Evolutionary conservation across 306 rosid genomes (phyloP), one percentile per base, ranked within the genome.

Genomic region (Quillaja saponaria): DNA sequence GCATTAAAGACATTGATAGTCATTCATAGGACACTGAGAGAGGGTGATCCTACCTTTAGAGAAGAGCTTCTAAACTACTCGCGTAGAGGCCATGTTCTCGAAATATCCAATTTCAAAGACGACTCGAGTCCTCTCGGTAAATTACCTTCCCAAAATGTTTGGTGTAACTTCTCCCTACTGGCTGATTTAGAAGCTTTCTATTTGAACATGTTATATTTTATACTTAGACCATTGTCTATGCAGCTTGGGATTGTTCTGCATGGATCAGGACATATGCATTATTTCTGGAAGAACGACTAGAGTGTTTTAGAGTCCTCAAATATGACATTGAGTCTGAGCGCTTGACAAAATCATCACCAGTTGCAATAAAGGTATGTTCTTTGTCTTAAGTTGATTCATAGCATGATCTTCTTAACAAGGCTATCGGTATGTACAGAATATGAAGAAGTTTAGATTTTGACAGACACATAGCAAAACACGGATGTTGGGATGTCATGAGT

Each of bases 211-310:
- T 38, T 14, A 37, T 48, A 69, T 67, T 49, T 61, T 47, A 20
- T 71, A 47, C 76, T 71, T 63, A 67, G 65, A 66, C 61, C 51
- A 55, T 63, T 47, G 65, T 45, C 35, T 55, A 21, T 78, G 84
- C 86, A 92, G 98, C 98, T 67, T 92, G 98, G 98, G 96, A 86
- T 54, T 92, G 98, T 68, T 92, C 98, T 44, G 87, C 95, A 50
- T 92, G 96, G 96, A 82, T 86, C 56, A 65, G 98, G 69, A 81
- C 85, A 44, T 92, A 92, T 68, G 96, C 96, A 19, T 70, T 81
- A 47, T 92, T 81, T 78, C 67, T 92, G 55, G 95, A 88, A 73
- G 98, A 92, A 78, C 73, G 95, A 47, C 79, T 91, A 40, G 96
- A 91, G 76, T 85, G 95, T 63, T 88, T 65, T 57, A 73, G 90